These are phyloP conservation scores for Trichoderma koningii DNA, from an alignment of 2,329 filamentous ascomycete species.

Conservation along the genomic window DNA sequence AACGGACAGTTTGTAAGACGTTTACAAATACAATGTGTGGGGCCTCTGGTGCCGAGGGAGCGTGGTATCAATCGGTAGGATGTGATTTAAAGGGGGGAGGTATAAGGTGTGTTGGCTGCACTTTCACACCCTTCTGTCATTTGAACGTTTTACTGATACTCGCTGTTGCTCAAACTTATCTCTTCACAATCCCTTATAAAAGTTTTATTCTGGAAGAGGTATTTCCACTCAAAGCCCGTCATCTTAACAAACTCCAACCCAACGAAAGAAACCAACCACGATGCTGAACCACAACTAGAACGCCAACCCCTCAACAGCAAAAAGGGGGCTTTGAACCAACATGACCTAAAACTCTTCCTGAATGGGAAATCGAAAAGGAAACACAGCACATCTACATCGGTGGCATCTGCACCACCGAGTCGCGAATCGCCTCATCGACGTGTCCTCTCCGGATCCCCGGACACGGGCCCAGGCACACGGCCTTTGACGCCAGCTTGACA, in stretches of 20 bases:
- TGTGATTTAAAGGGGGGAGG: too few relatives aligned
- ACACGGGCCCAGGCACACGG: constrained; percentile 16
- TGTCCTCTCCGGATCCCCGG: constrained; percentile 17
- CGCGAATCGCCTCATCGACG: constrained; percentile 21
- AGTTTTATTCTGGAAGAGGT: not conserved
- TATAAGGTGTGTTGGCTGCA: too few relatives aligned
- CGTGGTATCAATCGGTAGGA: too few relatives aligned
- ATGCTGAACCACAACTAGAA: not conserved
- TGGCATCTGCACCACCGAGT: constrained; percentile 11
- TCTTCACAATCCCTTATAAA: not conserved
- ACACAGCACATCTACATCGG: not conserved
- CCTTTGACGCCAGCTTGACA: constrained; percentile 9
- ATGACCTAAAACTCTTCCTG: not conserved
- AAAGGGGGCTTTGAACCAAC: too few relatives aligned
- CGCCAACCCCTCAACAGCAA: not conserved
- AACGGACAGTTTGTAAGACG: too few relatives aligned
- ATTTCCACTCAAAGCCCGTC: not conserved
- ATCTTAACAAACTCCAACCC: not conserved
- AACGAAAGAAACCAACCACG: too few relatives aligned
- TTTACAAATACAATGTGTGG: too few relatives aligned
- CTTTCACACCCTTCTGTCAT: too few relatives aligned
- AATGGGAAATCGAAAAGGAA: not conserved
- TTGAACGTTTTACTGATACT: too few relatives aligned
- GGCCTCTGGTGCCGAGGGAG: too few relatives aligned
- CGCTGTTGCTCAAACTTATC: too few relatives aligned